Conservation (phyloP, 495 filamentous ascomycete genomes). For the Xylaria castorea region DNA sequence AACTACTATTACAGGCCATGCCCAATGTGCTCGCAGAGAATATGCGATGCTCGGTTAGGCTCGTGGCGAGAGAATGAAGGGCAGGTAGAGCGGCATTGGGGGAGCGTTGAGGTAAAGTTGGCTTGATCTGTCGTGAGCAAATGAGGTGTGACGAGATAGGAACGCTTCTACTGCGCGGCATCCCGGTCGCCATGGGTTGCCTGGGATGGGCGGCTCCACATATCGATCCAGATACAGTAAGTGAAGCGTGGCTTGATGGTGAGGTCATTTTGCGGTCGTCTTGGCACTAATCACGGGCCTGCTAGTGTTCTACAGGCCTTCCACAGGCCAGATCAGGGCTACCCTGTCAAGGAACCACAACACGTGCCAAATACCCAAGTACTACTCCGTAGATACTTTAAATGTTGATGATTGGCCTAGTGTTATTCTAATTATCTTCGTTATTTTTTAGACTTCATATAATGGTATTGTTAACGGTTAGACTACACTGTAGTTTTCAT, state of each 20-base stretch:
- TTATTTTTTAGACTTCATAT: too few relatives aligned
- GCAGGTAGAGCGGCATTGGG: slow-evolving; percentile 4
- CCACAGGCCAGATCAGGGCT: neutral
- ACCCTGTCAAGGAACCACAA: too few relatives aligned
- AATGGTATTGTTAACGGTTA: too few relatives aligned
- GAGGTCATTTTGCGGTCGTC: neutral
- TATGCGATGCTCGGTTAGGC: slow-evolving; percentile 14
- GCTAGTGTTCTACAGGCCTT: neutral
- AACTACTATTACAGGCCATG: slow-evolving; percentile 30
- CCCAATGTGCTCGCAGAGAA: slow-evolving; percentile 14
- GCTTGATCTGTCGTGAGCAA: slow-evolving; percentile 24
- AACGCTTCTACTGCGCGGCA: slow-evolving; percentile 23
- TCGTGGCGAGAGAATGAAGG: neutral
- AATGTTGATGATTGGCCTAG: too few relatives aligned
- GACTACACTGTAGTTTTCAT: too few relatives aligned
- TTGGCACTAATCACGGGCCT: slow-evolving; percentile 10
- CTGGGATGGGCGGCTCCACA: slow-evolving; percentile 9
- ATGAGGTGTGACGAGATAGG: slow-evolving; percentile 20
- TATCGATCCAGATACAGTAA: slow-evolving; percentile 18
- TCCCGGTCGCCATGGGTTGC: neutral
- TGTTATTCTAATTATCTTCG: too few relatives aligned
- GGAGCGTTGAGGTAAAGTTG: slow-evolving; percentile 26
- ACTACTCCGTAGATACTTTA: too few relatives aligned
- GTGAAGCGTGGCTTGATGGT: slow-evolving; percentile 23
- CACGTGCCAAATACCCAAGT: too few relatives aligned